A percentile compares a stretch with the other conserved stretches of the same genome.
These are phyloP conservation scores for Quercus agrifolia DNA, from an alignment of 306 rosid species.

Conservation along the genomic window DNA sequence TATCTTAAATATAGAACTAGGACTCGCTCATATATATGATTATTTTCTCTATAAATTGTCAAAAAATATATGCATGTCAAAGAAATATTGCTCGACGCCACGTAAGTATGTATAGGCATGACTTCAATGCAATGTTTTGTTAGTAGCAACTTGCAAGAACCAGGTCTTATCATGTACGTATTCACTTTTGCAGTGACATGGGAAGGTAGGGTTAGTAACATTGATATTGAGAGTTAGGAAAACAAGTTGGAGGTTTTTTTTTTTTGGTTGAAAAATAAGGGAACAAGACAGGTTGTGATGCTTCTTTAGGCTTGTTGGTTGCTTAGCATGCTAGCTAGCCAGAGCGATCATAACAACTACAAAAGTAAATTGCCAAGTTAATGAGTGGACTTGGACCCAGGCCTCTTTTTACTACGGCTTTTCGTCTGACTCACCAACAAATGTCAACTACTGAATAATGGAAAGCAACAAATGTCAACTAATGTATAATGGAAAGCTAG, in stretches of 20 bases:
- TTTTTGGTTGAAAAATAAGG: too few relatives aligned
- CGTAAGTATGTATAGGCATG: neutral
- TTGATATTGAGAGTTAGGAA: too few relatives aligned
- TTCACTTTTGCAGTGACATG: too few relatives aligned
- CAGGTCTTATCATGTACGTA: too few relatives aligned
- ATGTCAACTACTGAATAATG: neutral
- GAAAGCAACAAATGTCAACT: neutral
- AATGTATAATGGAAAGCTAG: neutral
- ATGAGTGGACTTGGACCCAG: neutral
- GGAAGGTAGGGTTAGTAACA: too few relatives aligned
- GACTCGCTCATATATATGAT: neutral
- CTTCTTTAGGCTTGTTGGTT: neutral
- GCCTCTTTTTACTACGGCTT: neutral
- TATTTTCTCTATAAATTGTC: neutral
- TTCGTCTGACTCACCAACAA: neutral
- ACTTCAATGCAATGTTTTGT: neutral
- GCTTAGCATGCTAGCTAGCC: constrained; percentile 9
- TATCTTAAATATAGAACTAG: neutral
- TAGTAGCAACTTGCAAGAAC: too few relatives aligned
- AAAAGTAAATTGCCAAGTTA: neutral
- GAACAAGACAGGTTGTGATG: too few relatives aligned
- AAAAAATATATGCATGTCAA: too few relatives aligned
- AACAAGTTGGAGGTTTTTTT: too few relatives aligned
- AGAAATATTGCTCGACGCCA: neutral
- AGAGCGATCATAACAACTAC: constrained; percentile 1